Conservation (phyloP, 2,329 filamentous ascomycete genomes). For the Aspergillus texensis region DNA sequence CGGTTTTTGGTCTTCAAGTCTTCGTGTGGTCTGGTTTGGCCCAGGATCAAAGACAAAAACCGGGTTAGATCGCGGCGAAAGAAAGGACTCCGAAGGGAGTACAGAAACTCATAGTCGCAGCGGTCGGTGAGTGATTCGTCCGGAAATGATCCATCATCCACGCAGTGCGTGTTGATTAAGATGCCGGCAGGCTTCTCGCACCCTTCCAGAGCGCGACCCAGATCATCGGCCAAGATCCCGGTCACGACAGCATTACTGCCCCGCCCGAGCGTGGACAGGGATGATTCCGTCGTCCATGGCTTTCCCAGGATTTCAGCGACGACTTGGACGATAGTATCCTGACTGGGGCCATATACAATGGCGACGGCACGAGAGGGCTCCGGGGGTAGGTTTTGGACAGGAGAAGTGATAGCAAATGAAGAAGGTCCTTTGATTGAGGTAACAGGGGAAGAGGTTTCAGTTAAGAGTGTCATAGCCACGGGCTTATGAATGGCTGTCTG, state of each 20-base stretch:
- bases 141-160: conserved; percentile 70
- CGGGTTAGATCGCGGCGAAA: conserved; percentile 75
- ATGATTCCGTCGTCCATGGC: conserved; percentile 63
- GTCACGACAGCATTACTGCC: conserved; percentile 67
- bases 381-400: conserved; percentile 12
- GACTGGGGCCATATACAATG: conserved; percentile 70
- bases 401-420: conserved; percentile 15
- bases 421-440: conserved; percentile 24
- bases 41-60: conserved; percentile 77
- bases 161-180: conserved; percentile 75
- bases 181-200: conserved; percentile 64
- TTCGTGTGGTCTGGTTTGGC: conserved; percentile 77
- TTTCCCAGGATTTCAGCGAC: conserved; percentile 81
- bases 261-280: conserved; percentile 56
- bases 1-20: conserved; percentile 70
- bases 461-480: conserved; percentile 36
- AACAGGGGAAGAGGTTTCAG: conserved; percentile 26
- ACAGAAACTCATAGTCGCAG: conserved; percentile 86
- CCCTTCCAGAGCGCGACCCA: conserved; percentile 60
- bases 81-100: conserved; percentile 68
- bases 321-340: conserved; percentile 72
- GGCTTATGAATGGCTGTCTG: conserved; percentile 34
- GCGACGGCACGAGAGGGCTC: conserved; percentile 48
- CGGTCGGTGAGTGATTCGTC: conserved; percentile 65
- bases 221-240: conserved; percentile 62